Percentiles rank a stretch among this genome's conserved stretches.
phyloP scores from a whole-genome alignment of 1,284 basidiomycete species.

The Agaricales sp. region DNA sequence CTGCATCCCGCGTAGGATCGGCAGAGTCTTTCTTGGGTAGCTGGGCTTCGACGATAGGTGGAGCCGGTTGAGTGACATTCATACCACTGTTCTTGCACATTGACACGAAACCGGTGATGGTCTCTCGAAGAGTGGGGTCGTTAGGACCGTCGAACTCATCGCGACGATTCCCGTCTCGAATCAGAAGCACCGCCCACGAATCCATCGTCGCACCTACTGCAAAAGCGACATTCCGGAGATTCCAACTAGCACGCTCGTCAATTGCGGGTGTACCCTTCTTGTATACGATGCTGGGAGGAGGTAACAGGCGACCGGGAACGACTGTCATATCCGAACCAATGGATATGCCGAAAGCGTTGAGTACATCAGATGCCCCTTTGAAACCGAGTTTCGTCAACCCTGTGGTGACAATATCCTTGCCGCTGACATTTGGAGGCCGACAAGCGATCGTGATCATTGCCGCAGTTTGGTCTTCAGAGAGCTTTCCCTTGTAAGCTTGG shows the following conservation, averaged over 20 bases:
- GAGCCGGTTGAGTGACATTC: conserved; percentile 23
- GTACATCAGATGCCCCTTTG: conserved; percentile 13
- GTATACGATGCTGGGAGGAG: conserved; percentile 46
- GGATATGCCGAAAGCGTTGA: conserved; percentile 43
- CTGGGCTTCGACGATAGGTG: conserved; percentile 20
- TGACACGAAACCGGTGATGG: conserved; percentile 35
- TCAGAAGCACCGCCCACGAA: conserved; percentile 43
- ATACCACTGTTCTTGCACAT: conserved; percentile 58
- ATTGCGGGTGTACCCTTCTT: conserved; percentile 32
- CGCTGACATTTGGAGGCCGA: conserved; percentile 48
- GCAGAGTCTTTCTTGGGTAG: conserved; percentile 33
- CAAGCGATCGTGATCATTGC: conserved; percentile 57
- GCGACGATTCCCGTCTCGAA: conserved; percentile 39
- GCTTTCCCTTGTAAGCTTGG: conserved; percentile 62
- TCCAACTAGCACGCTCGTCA: conserved; percentile 62
- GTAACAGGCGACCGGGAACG: conserved; percentile 52
- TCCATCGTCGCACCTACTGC: conserved; percentile 37
- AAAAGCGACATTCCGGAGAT: conserved; percentile 53
- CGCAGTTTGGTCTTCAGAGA: conserved; percentile 47
- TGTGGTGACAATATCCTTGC: conserved; percentile 39
- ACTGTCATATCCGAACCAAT: conserved; percentile 47
- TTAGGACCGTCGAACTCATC: conserved; percentile 33
- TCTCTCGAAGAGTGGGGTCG: conserved; percentile 38
- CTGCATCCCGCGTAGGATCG: conserved; percentile 38
- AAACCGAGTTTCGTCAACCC: conserved; percentile 50